A percentile compares a stretch with the other conserved stretches of the same genome.
Conservation (phyloP, 441 rosid species). For the Gossypium davidsonii region DNA sequence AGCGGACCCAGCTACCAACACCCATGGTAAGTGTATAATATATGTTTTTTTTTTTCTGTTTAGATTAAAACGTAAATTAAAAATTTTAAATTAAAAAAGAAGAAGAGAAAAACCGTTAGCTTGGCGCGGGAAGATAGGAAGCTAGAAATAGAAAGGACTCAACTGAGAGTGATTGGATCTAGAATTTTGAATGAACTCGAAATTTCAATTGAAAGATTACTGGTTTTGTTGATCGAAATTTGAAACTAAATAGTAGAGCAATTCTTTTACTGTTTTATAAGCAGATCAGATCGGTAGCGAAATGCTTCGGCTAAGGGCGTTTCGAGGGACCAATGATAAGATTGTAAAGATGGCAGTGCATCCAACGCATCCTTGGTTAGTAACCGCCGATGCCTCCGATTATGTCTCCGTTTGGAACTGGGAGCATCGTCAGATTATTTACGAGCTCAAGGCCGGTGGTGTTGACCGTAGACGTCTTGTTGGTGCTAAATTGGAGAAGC, state of each 20-base stretch:
- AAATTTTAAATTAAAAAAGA: too few relatives aligned
- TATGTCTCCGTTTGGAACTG: conserved; percentile 92
- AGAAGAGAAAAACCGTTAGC: neutral
- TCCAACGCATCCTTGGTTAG: conserved; percentile 96
- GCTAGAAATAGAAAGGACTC: neutral
- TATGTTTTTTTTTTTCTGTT: neutral
- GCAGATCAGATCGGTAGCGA: conserved; percentile 3
- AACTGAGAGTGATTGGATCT: neutral
- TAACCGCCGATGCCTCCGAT: conserved; percentile 83
- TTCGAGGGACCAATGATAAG: conserved; percentile 63
- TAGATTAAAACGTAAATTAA: neutral
- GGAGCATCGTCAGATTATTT: conserved; percentile 94
- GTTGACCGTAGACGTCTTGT: conserved; percentile 94
- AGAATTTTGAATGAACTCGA: neutral
- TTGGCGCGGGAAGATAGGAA: neutral
- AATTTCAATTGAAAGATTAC: neutral
- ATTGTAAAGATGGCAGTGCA: conserved; percentile 86
- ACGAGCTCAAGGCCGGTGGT: conserved; percentile 95
- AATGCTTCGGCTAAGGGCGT: conserved; percentile 79
- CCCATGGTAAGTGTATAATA: too few relatives aligned
- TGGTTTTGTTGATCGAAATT: neutral
- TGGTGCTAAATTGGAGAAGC: conserved; percentile 95
- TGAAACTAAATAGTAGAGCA: neutral
- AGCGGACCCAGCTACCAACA: too few relatives aligned
- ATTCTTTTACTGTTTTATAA: neutral